Conservation (phyloP, 345 rosid species). For the Heritiera littoralis region DNA sequence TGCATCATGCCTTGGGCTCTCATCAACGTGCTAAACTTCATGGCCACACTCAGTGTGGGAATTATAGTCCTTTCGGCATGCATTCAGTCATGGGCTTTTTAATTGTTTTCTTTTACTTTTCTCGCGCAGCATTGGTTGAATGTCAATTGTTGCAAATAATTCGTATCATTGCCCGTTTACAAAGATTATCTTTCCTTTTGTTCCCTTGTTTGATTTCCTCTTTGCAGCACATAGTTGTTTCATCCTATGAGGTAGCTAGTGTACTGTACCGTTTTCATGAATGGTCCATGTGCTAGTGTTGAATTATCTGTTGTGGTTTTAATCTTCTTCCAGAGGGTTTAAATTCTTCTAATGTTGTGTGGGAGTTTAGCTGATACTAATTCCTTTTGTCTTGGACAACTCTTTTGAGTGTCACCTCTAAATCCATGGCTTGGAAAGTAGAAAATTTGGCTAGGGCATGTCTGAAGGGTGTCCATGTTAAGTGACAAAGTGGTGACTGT, state of each 20-base stretch:
- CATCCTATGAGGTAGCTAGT: not conserved
- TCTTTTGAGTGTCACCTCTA: not conserved
- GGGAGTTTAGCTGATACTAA: not conserved
- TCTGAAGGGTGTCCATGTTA: not conserved
- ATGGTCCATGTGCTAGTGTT: not conserved
- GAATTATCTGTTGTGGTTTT: not conserved
- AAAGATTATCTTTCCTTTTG: not conserved
- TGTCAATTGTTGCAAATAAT: not conserved
- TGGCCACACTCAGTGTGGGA: not conserved
- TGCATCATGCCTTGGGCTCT: slow-evolving; percentile 6
- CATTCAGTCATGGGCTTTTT: not conserved
- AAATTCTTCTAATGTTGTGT: not conserved
- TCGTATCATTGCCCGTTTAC: not conserved
- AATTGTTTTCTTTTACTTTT: not conserved
- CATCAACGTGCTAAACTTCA: not conserved
- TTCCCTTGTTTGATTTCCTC: not conserved
- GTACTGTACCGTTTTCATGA: too few relatives aligned
- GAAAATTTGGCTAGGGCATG: not conserved
- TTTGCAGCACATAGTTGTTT: not conserved
- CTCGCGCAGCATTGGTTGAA: not conserved
- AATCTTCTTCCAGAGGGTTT: not conserved
- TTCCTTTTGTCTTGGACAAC: not conserved
- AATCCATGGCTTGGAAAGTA: not conserved
- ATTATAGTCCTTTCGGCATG: not conserved
- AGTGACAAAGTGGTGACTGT: not conserved